Evolutionary conservation across 805 yeast genomes (phyloP).

Genomic region (Candida morakotiae): DNA sequence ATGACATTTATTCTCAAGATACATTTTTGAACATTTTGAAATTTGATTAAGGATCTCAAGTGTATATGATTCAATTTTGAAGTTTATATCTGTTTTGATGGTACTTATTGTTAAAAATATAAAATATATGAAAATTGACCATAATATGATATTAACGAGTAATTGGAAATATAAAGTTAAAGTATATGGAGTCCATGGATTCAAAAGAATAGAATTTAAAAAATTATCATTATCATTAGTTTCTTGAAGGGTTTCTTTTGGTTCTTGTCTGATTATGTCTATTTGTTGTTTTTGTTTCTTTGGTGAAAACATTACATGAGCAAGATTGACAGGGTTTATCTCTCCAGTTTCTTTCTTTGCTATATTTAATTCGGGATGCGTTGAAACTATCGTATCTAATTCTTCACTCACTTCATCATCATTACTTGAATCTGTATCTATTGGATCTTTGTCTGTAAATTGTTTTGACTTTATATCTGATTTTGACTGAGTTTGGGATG

Average conservation of each 20-base stretch:
- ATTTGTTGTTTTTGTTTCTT: slow-evolving; percentile 12
- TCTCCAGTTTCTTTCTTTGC: slow-evolving; percentile 17
- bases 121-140: slow-evolving; percentile 48
- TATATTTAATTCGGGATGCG: slow-evolving; percentile 16
- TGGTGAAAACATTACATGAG: slow-evolving; percentile 33
- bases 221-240: not conserved
- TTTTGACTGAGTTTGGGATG: not conserved
- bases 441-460: not conserved
- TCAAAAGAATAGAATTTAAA: slow-evolving; percentile 12
- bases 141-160: slow-evolving; percentile 50
- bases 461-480: not conserved
- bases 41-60: slow-evolving; percentile 61
- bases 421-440: not conserved
- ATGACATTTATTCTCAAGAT: slow-evolving; percentile 67
- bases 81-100: slow-evolving; percentile 64
- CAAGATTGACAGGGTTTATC: slow-evolving; percentile 27
- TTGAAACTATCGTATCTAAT: slow-evolving; percentile 11
- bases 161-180: slow-evolving; percentile 63
- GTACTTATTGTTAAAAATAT: slow-evolving; percentile 50
- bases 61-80: slow-evolving; percentile 61
- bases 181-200: slow-evolving; percentile 52
- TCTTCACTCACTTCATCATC: slow-evolving; percentile 3
- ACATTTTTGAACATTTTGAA: slow-evolving; percentile 64
- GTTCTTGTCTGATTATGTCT: not conserved
- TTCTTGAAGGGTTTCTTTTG: not conserved